Evolutionary conservation across 805 yeast genomes (phyloP).

Genomic region (Yamadazyma takamatsuzukensis): DNA sequence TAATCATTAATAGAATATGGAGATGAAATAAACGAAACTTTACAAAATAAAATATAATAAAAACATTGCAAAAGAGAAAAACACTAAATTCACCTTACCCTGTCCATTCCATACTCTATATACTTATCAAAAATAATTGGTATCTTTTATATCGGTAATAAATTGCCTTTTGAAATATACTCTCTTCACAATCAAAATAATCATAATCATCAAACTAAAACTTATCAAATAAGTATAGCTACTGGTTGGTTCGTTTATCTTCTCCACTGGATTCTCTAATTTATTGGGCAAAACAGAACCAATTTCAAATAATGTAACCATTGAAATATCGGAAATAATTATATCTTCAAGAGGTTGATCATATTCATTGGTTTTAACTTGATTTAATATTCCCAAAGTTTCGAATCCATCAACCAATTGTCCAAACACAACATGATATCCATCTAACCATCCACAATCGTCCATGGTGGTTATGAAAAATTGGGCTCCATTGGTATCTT

Average conservation of each 20-base stretch:
- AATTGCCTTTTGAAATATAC: constrained; percentile 20
- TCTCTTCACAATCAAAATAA: constrained; percentile 9
- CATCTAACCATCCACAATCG: constrained; percentile 53
- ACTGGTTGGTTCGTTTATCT: constrained; percentile 8
- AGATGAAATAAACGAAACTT: too few species aligned
- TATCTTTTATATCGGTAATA: constrained; percentile 22
- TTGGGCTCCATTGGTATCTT: constrained; percentile 45
- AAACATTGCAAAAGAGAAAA: too few species aligned
- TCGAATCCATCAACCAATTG: constrained; percentile 85
- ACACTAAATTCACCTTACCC: too few species aligned
- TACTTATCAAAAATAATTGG: constrained; percentile 17
- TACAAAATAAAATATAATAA: too few species aligned
- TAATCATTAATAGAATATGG: too few species aligned
- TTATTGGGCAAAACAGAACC: neutral
- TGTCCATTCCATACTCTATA: too few species aligned
- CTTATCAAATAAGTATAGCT: constrained; percentile 8
- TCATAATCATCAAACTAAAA: constrained; percentile 7
- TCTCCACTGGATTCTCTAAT: constrained; percentile 9
- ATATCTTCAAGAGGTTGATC: constrained; percentile 18
- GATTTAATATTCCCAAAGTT: constrained; percentile 51
- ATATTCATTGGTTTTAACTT: constrained; percentile 7
- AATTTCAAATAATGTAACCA: constrained; percentile 7
- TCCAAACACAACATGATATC: constrained; percentile 93
- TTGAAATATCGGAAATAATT: constrained; percentile 13
- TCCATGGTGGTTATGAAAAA: constrained; percentile 37